phyloP scores from a whole-genome alignment of 2,329 filamentous ascomycete species.

The Penicillium brevicompactum region DNA sequence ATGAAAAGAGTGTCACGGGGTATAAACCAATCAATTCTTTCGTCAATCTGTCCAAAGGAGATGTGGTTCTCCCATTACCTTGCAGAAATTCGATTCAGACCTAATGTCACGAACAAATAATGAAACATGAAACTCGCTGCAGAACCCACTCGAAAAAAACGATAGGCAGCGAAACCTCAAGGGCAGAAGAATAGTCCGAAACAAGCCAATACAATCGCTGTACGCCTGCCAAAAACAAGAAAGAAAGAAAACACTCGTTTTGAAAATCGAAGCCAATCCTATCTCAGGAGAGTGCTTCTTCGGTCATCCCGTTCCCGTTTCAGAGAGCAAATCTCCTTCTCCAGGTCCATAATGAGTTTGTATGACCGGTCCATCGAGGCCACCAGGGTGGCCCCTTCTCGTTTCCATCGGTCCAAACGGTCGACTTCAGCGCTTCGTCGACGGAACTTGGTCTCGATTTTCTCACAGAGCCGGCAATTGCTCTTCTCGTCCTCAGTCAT shows the following conservation, averaged over 20 bases:
- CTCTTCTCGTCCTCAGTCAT: slow-evolving; percentile 64
- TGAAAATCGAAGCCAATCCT: slow-evolving; percentile 11
- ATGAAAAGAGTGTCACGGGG: slow-evolving; percentile 17
- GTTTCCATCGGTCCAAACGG: slow-evolving; percentile 75
- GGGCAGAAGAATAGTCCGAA: slow-evolving; percentile 9
- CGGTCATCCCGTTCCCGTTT: slow-evolving; percentile 55
- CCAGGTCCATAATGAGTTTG: slow-evolving; percentile 72
- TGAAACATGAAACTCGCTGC: slow-evolving; percentile 33
- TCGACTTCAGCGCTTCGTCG: slow-evolving; percentile 72
- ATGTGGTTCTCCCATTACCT: slow-evolving; percentile 19
- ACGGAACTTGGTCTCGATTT: slow-evolving; percentile 82
- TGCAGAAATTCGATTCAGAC: slow-evolving; percentile 31
- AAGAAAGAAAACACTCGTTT: slow-evolving; percentile 12
- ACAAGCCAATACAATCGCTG: slow-evolving; percentile 21
- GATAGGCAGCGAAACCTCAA: slow-evolving; percentile 16
- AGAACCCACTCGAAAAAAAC: slow-evolving; percentile 22
- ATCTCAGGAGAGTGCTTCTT: slow-evolving; percentile 33
- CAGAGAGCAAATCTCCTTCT: slow-evolving; percentile 69
- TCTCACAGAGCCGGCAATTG: slow-evolving; percentile 82
- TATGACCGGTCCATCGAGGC: slow-evolving; percentile 67
- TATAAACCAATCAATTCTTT: slow-evolving; percentile 25
- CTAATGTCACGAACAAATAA: slow-evolving; percentile 29
- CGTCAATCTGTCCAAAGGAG: slow-evolving; percentile 23
- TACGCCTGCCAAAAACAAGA: slow-evolving; percentile 13
- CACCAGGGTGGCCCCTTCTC: slow-evolving; percentile 64